These are phyloP conservation scores for Phytophthora niederhauseri DNA, from an alignment of 352 stramenopile genomes.

Conservation along the genomic window DNA sequence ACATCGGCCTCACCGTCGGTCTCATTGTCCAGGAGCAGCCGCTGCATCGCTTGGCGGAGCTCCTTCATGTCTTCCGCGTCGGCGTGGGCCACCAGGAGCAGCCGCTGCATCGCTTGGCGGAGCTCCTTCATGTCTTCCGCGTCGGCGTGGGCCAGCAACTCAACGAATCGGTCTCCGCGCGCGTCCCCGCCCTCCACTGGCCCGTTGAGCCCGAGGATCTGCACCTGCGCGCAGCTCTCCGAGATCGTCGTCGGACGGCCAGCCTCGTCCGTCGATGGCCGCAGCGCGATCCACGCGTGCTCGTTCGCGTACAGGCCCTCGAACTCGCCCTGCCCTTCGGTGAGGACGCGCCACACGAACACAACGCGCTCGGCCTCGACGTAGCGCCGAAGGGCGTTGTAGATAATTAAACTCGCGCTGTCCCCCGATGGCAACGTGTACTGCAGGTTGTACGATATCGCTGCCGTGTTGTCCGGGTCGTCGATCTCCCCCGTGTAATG, in stretches of 20 bases:
- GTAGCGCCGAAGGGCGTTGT: constrained; percentile 42
- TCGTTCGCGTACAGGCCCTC: constrained; percentile 50
- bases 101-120: background rate
- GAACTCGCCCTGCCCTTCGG: constrained; percentile 34
- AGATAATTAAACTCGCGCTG: constrained; percentile 2
- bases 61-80: constrained; percentile 7
- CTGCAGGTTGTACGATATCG: constrained; percentile 1
- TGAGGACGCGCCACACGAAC: constrained; percentile 53
- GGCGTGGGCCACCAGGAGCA: constrained; percentile 3
- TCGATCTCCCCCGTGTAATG: constrained; percentile 12
- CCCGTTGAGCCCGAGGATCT: constrained; percentile 5
- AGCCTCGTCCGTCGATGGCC: constrained; percentile 2
- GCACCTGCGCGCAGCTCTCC: constrained; percentile 8
- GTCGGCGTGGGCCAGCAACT: constrained; percentile 5
- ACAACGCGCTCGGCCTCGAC: constrained; percentile 46
- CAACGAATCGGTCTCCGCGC: constrained; percentile 11
- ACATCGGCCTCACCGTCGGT: background rate
- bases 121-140: constrained; percentile 4
- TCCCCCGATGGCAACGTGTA: too few species aligned
- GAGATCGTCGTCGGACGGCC: background rate
- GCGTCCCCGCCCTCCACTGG: background rate
- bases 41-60: background rate
- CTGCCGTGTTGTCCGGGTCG: constrained; percentile 13
- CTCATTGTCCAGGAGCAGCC: background rate
- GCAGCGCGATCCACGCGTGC: constrained; percentile 42